Evolutionary conservation across 2,329 filamentous ascomycete genomes (phyloP), one percentile per base, ranked within the genome.

Genomic region (Fusarium guadeloupense): DNA sequence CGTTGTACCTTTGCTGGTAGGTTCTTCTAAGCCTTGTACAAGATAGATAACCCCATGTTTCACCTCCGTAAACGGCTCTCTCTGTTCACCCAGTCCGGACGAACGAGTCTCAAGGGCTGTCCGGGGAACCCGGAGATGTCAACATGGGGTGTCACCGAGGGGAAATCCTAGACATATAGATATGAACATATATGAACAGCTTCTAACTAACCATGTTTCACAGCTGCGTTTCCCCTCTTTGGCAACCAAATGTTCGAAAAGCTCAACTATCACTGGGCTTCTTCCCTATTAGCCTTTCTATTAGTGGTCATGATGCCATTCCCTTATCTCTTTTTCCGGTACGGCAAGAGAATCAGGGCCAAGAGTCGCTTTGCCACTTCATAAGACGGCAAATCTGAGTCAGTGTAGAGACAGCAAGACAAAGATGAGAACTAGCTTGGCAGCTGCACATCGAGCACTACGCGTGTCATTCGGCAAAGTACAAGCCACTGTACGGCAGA

Each of bases 151-250:
- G 3, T 23, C 23, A 10, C 19, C 7, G 35, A 44, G 8, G 39
- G 45, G 25, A 17, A 13, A 19, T 39, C 6, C 8, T 35, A n/a
- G n/a, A 41, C 14, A 12, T 12, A 26, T 10, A 26, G n/a, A 17
- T n/a, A 42, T 34, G 20, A 3, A 20, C 26, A 45, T 12, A 7
- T 14, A 9, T 40, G 17, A 7, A 30, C 16, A 4, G 35, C 30
- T 16, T 33, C 37, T 56, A 62, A 54, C 38, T 19, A 44, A 28
- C 25, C 28, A 40, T 13, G n/a, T 49, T 25, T 39, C 28, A 19
- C 60, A 86, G 92, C 91, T 46, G 85, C 86, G 4, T 93, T 93
- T 66, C 90, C 90, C 13, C 78, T 93, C 3, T 93, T 93, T 72
- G 89, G 89, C 14, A 83, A 85, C 23, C 89, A 88, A 64, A 86